Base-by-base conservation (phyloP, 148 eudicot genomes). In the Salicornia ramosissima region DNA sequence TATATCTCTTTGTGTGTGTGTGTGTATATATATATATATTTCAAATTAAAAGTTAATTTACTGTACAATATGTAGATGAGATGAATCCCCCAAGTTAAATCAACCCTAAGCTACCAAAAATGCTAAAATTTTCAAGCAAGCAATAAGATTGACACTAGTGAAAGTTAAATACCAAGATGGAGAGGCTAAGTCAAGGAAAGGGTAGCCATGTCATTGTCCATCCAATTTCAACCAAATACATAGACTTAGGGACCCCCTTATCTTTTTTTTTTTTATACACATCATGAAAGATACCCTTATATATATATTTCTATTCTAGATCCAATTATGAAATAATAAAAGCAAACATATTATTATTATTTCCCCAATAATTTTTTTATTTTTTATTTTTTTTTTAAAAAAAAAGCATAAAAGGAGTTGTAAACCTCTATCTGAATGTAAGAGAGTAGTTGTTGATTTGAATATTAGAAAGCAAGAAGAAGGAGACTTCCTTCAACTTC, bases 361-460 rank as follows among this genome's bases (percentile, higher is more conserved):
- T n/a, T n/a, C n/a, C n/a, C n/a, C n/a, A n/a, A n/a, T n/a, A n/a
- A n/a, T n/a, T n/a, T n/a, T 36, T 10, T 4, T 19, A 19, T 42
- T 21, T 14, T 2, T 29, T 19, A n/a, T 55, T 63, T 14, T 21
- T 5, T 36, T 40, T 5, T 5, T 24, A n/a, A 29, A 46, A 52
- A 53, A 40, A 74, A 64, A 60, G 26, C 50, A 65, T 26, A 62
- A 74, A 78, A 71, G 57, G 75, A 72, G 84, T 80, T 50, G 83
- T 36, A 70, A 70, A 80, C 82, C 73, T 78, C 83, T 70, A 58
- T 76, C 53, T 68, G 49, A 42, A 52, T 60, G 77, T 73, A 33
- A 71, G 75, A 67, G 64, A 72, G 79, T 69, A 70, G 83, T 78
- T 78, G 76, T 67, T 74, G 77, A 78, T 83, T 83, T 73, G 79